A percentile compares a stretch with the other conserved stretches of the same genome.
These are phyloP conservation scores for Inga leiocalycina DNA, from an alignment of 306 rosid species.

Conservation along the genomic window DNA sequence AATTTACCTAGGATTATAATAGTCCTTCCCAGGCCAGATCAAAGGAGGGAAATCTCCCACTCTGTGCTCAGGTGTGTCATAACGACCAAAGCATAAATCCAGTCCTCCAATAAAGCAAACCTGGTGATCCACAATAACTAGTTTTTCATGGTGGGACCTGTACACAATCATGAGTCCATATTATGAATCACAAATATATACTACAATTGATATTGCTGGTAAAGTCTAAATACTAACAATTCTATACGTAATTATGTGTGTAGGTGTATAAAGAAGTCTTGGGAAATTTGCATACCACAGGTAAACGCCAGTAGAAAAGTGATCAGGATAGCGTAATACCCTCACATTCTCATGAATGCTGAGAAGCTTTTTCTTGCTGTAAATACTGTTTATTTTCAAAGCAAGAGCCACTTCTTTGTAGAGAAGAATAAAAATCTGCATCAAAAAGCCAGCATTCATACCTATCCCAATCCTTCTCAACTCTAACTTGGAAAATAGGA, in stretches of 20 bases:
- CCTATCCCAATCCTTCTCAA: slow-evolving; percentile 10
- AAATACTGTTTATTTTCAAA: slow-evolving; percentile 92
- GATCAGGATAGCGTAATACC: slow-evolving; percentile 96
- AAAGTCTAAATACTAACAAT: slow-evolving; percentile 21
- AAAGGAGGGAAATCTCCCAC: slow-evolving; percentile 85
- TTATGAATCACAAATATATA: slow-evolving; percentile 42
- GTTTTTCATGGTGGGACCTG: slow-evolving; percentile 99
- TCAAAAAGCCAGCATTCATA: slow-evolving; percentile 6
- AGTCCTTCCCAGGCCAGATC: slow-evolving; percentile 97
- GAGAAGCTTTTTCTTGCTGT: slow-evolving; percentile 90
- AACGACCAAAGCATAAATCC: slow-evolving; percentile 99
- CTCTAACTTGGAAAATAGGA: slow-evolving; percentile 7
- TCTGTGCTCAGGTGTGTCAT: slow-evolving; percentile 87
- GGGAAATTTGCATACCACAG: slow-evolving; percentile 69
- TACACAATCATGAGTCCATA: slow-evolving; percentile 44
- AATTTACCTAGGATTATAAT: slow-evolving; percentile 92
- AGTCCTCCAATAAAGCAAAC: slow-evolving; percentile 96
- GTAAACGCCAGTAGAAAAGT: slow-evolving; percentile 94
- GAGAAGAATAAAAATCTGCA: slow-evolving; percentile 94
- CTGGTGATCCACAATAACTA: slow-evolving; percentile 93
- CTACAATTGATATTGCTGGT: slow-evolving; percentile 25
- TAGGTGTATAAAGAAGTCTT: background rate
- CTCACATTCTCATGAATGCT: slow-evolving; percentile 97
- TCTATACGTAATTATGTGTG: background rate
- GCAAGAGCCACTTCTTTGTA: slow-evolving; percentile 99